Conservation (phyloP, 495 filamentous ascomycete genomes). For the Achaetomiella virescens region DNA sequence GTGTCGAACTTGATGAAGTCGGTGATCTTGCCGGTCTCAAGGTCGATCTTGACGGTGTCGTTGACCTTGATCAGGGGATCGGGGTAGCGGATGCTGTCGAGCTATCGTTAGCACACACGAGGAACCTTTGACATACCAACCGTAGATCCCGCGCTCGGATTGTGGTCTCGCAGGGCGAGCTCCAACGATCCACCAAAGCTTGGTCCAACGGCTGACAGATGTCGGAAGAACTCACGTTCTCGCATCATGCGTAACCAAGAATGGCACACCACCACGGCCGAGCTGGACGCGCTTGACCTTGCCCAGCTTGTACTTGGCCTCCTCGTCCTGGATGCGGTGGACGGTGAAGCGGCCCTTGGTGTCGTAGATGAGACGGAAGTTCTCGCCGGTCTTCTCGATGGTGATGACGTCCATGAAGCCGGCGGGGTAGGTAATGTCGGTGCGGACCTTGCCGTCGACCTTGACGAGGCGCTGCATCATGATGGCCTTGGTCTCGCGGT, state of each 20-base stretch:
- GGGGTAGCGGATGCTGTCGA: constrained; percentile 88
- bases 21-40: constrained; percentile 90
- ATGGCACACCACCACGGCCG: constrained; percentile 98
- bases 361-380: constrained; percentile 99
- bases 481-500: constrained; percentile 94
- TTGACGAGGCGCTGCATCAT: constrained; percentile 99
- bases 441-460: constrained; percentile 99
- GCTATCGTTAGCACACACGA: constrained; percentile 36
- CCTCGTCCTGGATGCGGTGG: constrained; percentile 95
- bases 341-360: constrained; percentile 99
- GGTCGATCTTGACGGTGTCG: constrained; percentile 98
- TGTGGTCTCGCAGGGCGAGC: constrained; percentile 15
- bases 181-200: constrained; percentile 72
- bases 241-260: constrained; percentile 99
- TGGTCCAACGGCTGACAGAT: constrained; percentile 99
- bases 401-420: constrained; percentile 99
- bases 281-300: constrained; percentile 99
- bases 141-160: constrained; percentile 29
- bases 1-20: constrained; percentile 98
- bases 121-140: constrained; percentile 41
- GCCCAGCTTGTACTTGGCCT: constrained; percentile 98
- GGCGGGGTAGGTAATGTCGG: constrained; percentile 93
- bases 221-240: constrained; percentile 94
- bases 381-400: constrained; percentile 98
- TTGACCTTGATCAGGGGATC: constrained; percentile 98